Base-by-base conservation (phyloP, 1,284 basidiomycete genomes). In the Ceratobasidium sp. region DNA sequence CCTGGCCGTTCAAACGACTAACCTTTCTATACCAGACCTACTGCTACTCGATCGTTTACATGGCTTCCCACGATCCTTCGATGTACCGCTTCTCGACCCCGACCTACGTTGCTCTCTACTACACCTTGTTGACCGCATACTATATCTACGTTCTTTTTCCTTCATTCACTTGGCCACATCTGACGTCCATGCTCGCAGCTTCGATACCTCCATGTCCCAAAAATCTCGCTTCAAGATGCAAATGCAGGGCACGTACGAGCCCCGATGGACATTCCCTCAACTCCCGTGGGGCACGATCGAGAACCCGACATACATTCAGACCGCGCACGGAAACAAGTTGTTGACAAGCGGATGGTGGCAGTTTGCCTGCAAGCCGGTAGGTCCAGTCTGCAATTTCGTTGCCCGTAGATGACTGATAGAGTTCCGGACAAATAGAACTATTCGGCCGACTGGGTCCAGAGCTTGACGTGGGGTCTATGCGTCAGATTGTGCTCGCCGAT, bases 191-290 rank as follows among this genome's bases (percentile, higher is more conserved):
- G 79, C 29, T 13, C 56, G 34, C 76, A 95, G 94, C 80, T 99
- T 95, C 87, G 98, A 99, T 83, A 92, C 94, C 13, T 88, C 95
- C 11, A 98, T 98, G 95, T 91, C 96, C 1, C 97, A 99, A 83
- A 99, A 99, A 87, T 97, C 95, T 79, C 91, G 92, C 79, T 99
- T 99, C 90, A 97, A 98, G 84, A 97, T 98, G 93, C 93, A 98
- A 83, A 93, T 94, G 54, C 95, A 96, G 82, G 96, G 95, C 51
- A 94, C 95, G 80, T 93, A 90, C 82, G 89, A 89, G 74, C 93
- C 92, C 86, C 92, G 96, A 81, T 92, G 91, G 81, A 92, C 96
- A 0, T 99, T 99, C 91, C 97, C 97, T 74, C 95, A 97, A 82
- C 87, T 98, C 32, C 97, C 97, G 0, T 90, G 95, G 85, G 90